Evolutionary conservation across 257 asterid species (phyloP).

Genomic region (Ophiorrhiza pumila): DNA sequence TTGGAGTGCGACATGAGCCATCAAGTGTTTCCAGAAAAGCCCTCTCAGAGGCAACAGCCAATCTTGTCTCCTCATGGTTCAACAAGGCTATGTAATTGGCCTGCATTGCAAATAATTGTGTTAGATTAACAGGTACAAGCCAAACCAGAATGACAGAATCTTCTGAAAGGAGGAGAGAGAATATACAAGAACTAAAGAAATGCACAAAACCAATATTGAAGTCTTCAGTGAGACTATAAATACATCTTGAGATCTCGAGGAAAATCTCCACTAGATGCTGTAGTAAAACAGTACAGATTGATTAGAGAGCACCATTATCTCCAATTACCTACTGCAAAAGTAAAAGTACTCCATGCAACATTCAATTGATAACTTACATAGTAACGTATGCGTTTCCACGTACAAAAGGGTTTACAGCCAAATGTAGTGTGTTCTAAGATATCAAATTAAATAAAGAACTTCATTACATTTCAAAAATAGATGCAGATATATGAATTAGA

Average conservation of each 20-base stretch:
- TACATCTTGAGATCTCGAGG: neutral
- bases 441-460: neutral
- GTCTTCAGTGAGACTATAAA: neutral
- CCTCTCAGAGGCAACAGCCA: constrained; percentile 87
- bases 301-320: neutral
- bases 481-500: neutral
- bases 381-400: no score
- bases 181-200: neutral
- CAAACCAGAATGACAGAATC: neutral
- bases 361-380: no score
- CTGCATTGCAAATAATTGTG: constrained; percentile 34
- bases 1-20: constrained; percentile 95
- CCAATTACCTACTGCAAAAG: neutral
- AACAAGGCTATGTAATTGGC: constrained; percentile 69
- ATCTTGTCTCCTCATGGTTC: constrained; percentile 93
- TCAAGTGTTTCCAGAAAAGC: constrained; percentile 76
- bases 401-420: constrained; percentile 3
- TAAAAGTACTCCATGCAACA: neutral
- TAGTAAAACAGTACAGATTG: neutral
- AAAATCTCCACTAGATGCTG: neutral
- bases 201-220: neutral
- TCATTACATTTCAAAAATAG: neutral
- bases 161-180: neutral
- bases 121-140: constrained; percentile 10
- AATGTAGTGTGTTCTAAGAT: neutral